A percentile compares a stretch with the other conserved stretches of the same genome.
Evolutionary conservation across 805 yeast species (phyloP).

Genomic region (Nakazawaea ishiwadae): DNA sequence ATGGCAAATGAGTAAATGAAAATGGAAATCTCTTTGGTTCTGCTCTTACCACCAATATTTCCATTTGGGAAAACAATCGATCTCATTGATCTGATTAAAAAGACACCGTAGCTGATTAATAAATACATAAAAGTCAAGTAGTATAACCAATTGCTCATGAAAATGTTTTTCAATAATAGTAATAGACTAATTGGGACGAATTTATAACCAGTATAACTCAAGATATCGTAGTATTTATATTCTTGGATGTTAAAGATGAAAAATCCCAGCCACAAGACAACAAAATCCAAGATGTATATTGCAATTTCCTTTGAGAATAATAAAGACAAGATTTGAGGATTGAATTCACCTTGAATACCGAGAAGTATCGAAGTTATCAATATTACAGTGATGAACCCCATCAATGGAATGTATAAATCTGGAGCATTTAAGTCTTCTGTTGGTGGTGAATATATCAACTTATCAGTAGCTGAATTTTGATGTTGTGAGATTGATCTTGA

Average conservation of each 20-base stretch:
- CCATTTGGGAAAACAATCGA: slow-evolving; percentile 64
- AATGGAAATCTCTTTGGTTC: slow-evolving; percentile 67
- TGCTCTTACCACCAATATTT: slow-evolving; percentile 55
- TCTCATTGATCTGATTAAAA: slow-evolving; percentile 65
- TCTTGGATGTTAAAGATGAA: slow-evolving; percentile 65
- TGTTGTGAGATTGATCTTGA: slow-evolving; percentile 44
- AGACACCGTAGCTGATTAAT: slow-evolving; percentile 55
- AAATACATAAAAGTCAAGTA: slow-evolving; percentile 38
- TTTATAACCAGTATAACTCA: slow-evolving; percentile 91
- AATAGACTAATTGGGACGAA: slow-evolving; percentile 74
- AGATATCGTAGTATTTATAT: slow-evolving; percentile 73
- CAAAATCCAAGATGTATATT: slow-evolving; percentile 70
- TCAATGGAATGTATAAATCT: slow-evolving; percentile 90
- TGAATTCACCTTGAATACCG: slow-evolving; percentile 86
- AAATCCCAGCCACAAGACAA: slow-evolving; percentile 73
- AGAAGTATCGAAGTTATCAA: slow-evolving; percentile 77
- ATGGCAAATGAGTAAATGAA: slow-evolving; percentile 79
- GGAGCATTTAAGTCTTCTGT: slow-evolving; percentile 90
- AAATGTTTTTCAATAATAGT: slow-evolving; percentile 41
- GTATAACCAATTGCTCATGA: slow-evolving; percentile 27
- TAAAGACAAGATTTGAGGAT: slow-evolving; percentile 87
- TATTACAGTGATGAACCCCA: slow-evolving; percentile 88
- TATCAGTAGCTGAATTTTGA: slow-evolving; percentile 26
- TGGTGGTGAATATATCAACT: slow-evolving; percentile 63
- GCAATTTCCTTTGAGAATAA: slow-evolving; percentile 85